Percentiles rank a stretch among this genome's conserved stretches.
phyloP scores from a whole-genome alignment of 768 basidiomycete species.

The Boletus edulis region DNA sequence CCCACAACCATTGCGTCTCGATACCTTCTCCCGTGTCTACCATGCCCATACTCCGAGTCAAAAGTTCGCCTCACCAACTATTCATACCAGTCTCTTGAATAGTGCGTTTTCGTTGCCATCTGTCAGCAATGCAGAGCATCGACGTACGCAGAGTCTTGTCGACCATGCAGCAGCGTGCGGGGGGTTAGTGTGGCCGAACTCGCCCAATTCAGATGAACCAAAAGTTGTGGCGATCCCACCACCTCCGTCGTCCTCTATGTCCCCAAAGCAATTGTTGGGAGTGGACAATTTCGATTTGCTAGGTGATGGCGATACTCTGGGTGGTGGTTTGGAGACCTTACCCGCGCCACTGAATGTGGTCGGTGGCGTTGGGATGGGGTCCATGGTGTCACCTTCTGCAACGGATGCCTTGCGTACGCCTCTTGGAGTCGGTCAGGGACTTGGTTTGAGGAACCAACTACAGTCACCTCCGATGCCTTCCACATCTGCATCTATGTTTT shows the following conservation, averaged over 20 bases:
- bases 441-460: constrained; percentile 4
- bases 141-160: constrained; percentile 57
- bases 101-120: constrained; percentile 8
- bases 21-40: constrained; percentile 12
- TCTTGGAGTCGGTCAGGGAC: constrained; percentile 1
- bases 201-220: constrained; percentile 15
- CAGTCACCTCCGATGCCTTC: constrained; percentile 21
- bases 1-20: constrained; percentile 4
- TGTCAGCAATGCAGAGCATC: constrained; percentile 45
- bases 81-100: constrained; percentile 14
- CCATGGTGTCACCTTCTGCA: background rate
- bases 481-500: constrained; percentile 17
- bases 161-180: constrained; percentile 51
- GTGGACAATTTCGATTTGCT: constrained; percentile 17
- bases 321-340: background rate
- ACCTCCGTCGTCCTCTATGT: constrained; percentile 16
- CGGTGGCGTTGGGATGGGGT: background rate
- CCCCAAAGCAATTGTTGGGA: background rate
- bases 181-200: constrained; percentile 39
- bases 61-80: constrained; percentile 10
- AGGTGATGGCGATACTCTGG: constrained; percentile 6
- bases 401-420: background rate
- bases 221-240: constrained; percentile 29
- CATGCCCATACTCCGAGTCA: constrained; percentile 22
- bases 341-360: background rate